Base-by-base conservation (phyloP, 805 yeast species). In the Maudiozyma saulgeensis region DNA sequence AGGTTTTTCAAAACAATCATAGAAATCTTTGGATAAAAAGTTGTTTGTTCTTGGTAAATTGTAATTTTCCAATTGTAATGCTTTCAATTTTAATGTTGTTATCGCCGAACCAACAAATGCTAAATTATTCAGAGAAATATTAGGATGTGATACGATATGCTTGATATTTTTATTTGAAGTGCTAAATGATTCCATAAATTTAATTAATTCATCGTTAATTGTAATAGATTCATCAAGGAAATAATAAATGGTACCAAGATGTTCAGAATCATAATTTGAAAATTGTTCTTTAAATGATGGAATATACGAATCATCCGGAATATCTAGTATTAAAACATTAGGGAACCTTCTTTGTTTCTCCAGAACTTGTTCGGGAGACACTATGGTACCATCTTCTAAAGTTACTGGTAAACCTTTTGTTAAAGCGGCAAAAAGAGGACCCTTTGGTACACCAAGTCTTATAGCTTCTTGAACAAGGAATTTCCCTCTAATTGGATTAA, bases 61-160 rank as follows among this genome's bases (percentile, higher is more conserved):
- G 49, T 63, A 74, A 44, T 64, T 64, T 4, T 68, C 64, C 4
- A 68, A 66, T 55, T 78, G 74, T 7, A 84, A 54, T 3, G 78
- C 66, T 55, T 79, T 81, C 61, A 86, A 71, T 58, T 81, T 82
- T 51, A 85, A 61, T 1, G 77, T 67, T 18, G 75, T 69, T 1
- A 69, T 56, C 0, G 84, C 80, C 4, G 85, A 73, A 0, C 81
- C 75, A 31, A 70, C 73, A 62, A 80, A 81, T 6, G 79, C 73
- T 15, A 88, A 63, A 0, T 78, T 70, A 60, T 90, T 77, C 18
- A 87, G 79, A 12, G 82, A 72, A 46, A 84, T 70, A 15, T 68
- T 63, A 4, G 81, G 73, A 65, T 91, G 97, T n/a, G 93, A 82
- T 5, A 91, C 72, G 46, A 81, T 71, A 63, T 88, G 96, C 39